These are phyloP conservation scores for Aspergillus fumigatiaffinis DNA, from an alignment of 2,329 filamentous ascomycete genomes.

Conservation along the genomic window DNA sequence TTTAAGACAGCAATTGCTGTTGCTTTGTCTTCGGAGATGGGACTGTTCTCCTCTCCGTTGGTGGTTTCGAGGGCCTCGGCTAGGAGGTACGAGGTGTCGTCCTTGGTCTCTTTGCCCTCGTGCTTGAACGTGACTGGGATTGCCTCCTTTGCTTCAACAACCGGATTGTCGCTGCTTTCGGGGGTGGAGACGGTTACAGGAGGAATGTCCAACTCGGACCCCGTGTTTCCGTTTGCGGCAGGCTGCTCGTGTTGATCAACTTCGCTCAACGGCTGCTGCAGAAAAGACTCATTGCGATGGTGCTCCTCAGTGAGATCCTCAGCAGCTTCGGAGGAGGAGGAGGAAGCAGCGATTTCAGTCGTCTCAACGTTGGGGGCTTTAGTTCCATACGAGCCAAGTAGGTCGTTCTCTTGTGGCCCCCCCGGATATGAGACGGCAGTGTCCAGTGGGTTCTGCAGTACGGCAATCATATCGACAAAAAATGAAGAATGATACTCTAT, in stretches of 20 bases:
- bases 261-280: background rate
- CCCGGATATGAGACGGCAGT: background rate
- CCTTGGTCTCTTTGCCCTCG: background rate
- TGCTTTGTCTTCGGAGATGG: conserved; percentile 1
- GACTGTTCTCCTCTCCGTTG: background rate
- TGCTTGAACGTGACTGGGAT: background rate
- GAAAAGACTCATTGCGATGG: background rate
- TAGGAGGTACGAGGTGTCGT: background rate
- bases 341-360: background rate
- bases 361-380: background rate
- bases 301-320: background rate
- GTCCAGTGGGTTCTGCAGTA: background rate
- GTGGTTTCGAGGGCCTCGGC: background rate
- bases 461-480: background rate
- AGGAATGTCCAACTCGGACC: background rate
- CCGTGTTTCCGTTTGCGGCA: background rate
- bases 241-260: background rate
- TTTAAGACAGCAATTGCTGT: conserved; percentile 18
- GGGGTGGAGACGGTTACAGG: background rate
- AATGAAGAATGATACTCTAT: background rate
- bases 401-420: background rate
- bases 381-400: background rate
- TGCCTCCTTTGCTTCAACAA: background rate
- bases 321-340: background rate
- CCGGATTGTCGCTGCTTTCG: background rate